Evolutionary conservation across 176 grass and related monocot genomes (phyloP).

Genomic region (Stipa capillata): DNA sequence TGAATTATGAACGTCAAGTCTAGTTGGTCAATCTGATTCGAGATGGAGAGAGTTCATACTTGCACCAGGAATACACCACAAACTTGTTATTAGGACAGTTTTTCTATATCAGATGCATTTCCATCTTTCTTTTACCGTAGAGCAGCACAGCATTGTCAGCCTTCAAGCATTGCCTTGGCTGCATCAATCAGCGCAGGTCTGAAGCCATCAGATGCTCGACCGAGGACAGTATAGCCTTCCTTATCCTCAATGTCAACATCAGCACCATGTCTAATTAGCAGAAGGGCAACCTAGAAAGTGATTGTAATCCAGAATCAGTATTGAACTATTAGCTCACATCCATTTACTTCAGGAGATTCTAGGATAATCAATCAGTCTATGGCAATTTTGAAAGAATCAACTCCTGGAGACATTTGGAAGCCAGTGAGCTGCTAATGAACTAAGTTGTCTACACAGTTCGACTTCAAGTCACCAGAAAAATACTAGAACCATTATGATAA

Average conservation of each 20-base stretch:
- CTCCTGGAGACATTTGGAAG: background rate
- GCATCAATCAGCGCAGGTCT: slow-evolving; percentile 70
- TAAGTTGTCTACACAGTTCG: background rate
- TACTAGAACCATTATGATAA: background rate
- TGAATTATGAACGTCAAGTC: background rate
- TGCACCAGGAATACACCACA: background rate
- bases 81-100: background rate
- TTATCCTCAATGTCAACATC: slow-evolving; percentile 78
- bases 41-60: background rate
- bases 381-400: background rate
- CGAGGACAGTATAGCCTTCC: slow-evolving; percentile 87
- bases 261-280: slow-evolving; percentile 81
- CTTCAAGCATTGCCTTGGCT: slow-evolving; percentile 89
- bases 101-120: background rate
- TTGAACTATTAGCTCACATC: background rate
- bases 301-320: background rate
- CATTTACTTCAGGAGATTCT: background rate
- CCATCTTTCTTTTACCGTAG: background rate
- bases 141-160: slow-evolving; percentile 11
- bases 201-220: slow-evolving; percentile 54
- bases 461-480: background rate
- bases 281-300: slow-evolving; percentile 49
- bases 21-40: background rate
- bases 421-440: background rate
- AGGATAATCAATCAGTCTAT: background rate